Conservation (phyloP, 768 basidiomycete genomes). For the Tricholoma terreum region DNA sequence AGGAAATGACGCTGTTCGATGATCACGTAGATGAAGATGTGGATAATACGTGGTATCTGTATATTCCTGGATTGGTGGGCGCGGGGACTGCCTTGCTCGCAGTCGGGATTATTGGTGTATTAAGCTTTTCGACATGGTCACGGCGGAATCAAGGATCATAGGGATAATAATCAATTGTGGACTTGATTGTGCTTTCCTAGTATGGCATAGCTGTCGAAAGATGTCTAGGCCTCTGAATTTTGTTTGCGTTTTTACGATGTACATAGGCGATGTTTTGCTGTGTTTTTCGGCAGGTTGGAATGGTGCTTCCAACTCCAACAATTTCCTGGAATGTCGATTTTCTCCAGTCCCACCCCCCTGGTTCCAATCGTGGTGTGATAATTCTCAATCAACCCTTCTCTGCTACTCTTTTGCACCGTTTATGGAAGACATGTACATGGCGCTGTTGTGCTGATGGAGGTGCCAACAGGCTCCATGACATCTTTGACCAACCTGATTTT, state of each 20-base stretch:
- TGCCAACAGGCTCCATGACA: slow-evolving; percentile 78
- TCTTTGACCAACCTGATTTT: slow-evolving; percentile 21
- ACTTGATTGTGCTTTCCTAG: not conserved
- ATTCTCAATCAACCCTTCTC: slow-evolving; percentile 91
- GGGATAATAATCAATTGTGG: not conserved
- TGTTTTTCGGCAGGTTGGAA: not conserved
- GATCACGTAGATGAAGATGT: slow-evolving; percentile 49
- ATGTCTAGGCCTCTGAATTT: too few species aligned
- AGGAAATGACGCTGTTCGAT: slow-evolving; percentile 43
- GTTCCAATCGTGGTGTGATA: slow-evolving; percentile 54
- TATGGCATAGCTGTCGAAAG: too few species aligned
- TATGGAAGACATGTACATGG: slow-evolving; percentile 56
- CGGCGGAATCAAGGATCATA: slow-evolving; percentile 64
- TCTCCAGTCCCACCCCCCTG: slow-evolving; percentile 19
- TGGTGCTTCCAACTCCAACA: slow-evolving; percentile 10
- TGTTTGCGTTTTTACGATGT: too few species aligned
- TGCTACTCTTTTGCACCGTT: slow-evolving; percentile 49
- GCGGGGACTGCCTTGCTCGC: slow-evolving; percentile 82
- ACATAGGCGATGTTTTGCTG: not conserved
- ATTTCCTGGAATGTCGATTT: slow-evolving; percentile 43
- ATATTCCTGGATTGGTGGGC: slow-evolving; percentile 75
- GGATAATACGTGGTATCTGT: slow-evolving; percentile 76
- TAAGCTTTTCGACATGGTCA: slow-evolving; percentile 71
- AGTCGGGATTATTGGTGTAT: slow-evolving; percentile 72
- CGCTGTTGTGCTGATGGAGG: slow-evolving; percentile 84